phyloP scores from a whole-genome alignment of 768 basidiomycete genomes.

The Cystobasidium onofrii region DNA sequence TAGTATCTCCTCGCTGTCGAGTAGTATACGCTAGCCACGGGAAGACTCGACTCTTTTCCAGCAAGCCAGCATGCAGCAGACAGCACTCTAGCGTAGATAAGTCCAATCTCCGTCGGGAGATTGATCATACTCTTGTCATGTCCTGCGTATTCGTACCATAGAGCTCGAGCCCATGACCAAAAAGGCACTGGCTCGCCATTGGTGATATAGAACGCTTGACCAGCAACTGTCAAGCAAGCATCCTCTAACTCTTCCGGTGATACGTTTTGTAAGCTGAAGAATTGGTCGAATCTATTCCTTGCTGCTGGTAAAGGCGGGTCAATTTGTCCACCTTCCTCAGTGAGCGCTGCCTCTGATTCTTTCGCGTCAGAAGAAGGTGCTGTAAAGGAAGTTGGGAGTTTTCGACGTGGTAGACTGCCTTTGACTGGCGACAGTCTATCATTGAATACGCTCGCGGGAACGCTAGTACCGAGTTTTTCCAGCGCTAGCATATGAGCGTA shows the following conservation, averaged over 20 bases:
- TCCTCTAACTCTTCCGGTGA: neutral
- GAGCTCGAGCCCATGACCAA: conserved; percentile 77
- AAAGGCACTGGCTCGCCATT: conserved; percentile 94
- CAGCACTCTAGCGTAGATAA: conserved; percentile 61
- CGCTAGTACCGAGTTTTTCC: conserved; percentile 57
- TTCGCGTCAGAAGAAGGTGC: neutral
- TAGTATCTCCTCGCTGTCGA: conserved; percentile 73
- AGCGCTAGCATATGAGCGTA: conserved; percentile 87
- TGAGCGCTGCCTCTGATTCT: neutral
- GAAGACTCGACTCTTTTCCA: conserved; percentile 77
- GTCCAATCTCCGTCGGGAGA: conserved; percentile 36
- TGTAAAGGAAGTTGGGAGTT: conserved; percentile 34
- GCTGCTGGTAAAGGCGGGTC: conserved; percentile 35
- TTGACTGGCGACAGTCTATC: conserved; percentile 45
- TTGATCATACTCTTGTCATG: conserved; percentile 40
- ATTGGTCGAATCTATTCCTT: conserved; percentile 42
- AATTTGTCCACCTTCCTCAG: conserved; percentile 23
- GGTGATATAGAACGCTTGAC: conserved; percentile 90
- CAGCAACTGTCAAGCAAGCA: conserved; percentile 61
- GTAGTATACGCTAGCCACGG: conserved; percentile 71
- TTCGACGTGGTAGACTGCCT: conserved; percentile 50
- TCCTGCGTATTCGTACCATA: conserved; percentile 63
- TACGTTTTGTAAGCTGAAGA: conserved; percentile 20
- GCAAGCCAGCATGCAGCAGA: conserved; percentile 66
- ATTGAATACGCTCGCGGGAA: conserved; percentile 46